These are phyloP conservation scores for Moricandia moricandioides DNA, from an alignment of 345 rosid species.

Conservation along the genomic window DNA sequence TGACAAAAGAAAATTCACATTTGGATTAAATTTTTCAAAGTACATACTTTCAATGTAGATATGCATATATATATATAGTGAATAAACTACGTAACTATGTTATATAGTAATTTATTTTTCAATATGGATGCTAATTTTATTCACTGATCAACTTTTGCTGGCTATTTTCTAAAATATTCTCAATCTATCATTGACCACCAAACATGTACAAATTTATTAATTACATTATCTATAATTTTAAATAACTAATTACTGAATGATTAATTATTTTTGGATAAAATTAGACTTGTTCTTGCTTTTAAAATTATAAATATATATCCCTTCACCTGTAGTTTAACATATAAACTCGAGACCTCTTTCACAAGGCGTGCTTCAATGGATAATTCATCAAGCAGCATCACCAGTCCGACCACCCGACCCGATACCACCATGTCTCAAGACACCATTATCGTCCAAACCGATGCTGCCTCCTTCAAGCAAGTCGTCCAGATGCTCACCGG, in stretches of 20 bases:
- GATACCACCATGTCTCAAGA: constrained; percentile 52
- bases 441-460: constrained; percentile 72
- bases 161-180: background rate
- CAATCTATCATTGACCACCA: background rate
- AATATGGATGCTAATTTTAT: background rate
- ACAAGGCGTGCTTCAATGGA: constrained; percentile 46
- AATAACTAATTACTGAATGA: background rate
- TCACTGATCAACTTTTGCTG: background rate
- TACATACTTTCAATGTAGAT: too few relatives aligned
- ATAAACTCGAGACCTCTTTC: background rate
- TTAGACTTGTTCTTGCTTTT: background rate
- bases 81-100: background rate
- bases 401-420: constrained; percentile 35
- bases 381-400: constrained; percentile 30
- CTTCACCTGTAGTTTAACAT: background rate
- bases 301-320: background rate
- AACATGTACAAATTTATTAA: background rate
- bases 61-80: too few relatives aligned
- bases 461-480: constrained; percentile 73
- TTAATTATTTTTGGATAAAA: background rate
- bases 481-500: constrained; percentile 92
- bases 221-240: background rate
- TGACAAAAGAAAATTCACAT: too few relatives aligned
- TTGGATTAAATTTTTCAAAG: too few relatives aligned
- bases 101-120: background rate